phyloP scores from a whole-genome alignment of 306 rosid species.

The Quercus suber region DNA sequence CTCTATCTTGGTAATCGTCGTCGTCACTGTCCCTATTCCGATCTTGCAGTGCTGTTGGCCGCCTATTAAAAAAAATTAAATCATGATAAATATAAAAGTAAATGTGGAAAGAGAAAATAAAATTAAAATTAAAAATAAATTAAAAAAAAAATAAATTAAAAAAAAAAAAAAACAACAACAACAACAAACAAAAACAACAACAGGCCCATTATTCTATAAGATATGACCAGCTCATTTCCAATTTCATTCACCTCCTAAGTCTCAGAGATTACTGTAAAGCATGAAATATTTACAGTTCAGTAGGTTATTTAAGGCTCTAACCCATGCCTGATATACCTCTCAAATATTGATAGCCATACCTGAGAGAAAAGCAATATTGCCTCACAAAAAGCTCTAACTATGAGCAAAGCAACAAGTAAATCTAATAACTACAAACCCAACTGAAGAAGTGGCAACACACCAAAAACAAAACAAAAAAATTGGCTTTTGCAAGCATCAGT shows the following conservation, averaged over 20 bases:
- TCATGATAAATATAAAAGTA: conserved; percentile 11
- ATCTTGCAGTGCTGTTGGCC: conserved; percentile 91
- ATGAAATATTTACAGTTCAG: background rate
- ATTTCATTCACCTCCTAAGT: background rate
- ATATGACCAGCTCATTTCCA: background rate
- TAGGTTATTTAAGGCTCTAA: background rate
- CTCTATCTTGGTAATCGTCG: conserved; percentile 96
- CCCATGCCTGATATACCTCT: background rate
- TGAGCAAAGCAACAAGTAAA: background rate
- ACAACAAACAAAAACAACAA: background rate
- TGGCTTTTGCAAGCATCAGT: background rate
- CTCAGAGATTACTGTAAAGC: background rate
- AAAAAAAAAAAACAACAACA: background rate
- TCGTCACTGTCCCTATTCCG: conserved; percentile 92
- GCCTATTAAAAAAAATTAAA: conserved; percentile 52
- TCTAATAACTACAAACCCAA: background rate
- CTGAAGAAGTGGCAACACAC: background rate
- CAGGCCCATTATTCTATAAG: background rate
- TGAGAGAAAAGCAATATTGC: background rate
- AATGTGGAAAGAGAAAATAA: background rate
- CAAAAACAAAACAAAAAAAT: background rate
- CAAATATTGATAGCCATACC: background rate
- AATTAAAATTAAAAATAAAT: too few relatives aligned
- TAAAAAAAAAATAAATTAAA: too few relatives aligned
- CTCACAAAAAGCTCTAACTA: background rate